A percentile compares a stretch with the other conserved stretches of the same genome.
phyloP scores from a whole-genome alignment of 495 filamentous ascomycete species.

The Trichoderma erinaceum region DNA sequence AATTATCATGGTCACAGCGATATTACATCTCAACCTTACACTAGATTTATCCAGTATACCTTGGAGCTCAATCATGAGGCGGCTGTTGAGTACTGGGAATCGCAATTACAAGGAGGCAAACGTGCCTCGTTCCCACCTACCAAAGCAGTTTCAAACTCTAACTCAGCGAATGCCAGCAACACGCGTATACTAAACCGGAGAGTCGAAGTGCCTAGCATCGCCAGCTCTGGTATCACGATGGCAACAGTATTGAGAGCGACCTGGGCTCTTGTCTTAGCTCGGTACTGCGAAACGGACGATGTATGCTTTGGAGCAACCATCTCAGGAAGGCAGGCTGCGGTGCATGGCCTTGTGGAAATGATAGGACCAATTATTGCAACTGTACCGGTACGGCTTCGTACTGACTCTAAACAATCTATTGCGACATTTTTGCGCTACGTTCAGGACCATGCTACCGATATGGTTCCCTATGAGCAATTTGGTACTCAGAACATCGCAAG shows the following conservation, averaged over 20 bases:
- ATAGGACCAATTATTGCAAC: slow-evolving; percentile 53
- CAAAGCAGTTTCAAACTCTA: slow-evolving; percentile 11
- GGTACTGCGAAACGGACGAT: slow-evolving; percentile 34
- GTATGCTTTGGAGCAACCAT: slow-evolving; percentile 44
- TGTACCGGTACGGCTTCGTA: slow-evolving; percentile 43
- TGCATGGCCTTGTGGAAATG: slow-evolving; percentile 44
- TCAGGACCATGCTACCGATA: slow-evolving; percentile 24
- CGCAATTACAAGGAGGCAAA: background rate
- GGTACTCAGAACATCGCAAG: slow-evolving; percentile 27
- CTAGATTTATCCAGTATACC: slow-evolving; percentile 4
- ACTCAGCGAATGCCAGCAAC: background rate
- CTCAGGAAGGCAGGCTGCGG: slow-evolving; percentile 40
- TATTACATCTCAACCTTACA: background rate
- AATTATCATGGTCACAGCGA: background rate
- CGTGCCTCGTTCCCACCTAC: slow-evolving; percentile 1
- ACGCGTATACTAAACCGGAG: background rate
- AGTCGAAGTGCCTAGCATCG: slow-evolving; percentile 26
- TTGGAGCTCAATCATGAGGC: background rate
- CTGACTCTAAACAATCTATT: slow-evolving; percentile 34
- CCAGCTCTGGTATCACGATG: slow-evolving; percentile 25
- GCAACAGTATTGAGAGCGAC: slow-evolving; percentile 38
- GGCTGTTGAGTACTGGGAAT: background rate
- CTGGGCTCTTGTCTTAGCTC: slow-evolving; percentile 37
- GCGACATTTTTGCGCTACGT: slow-evolving; percentile 48
- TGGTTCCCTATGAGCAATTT: slow-evolving; percentile 34